Evolutionary conservation across 1,139 yeast genomes (phyloP), one percentile per base, ranked within the genome.

Genomic region (Blastobotrys apis): DNA sequence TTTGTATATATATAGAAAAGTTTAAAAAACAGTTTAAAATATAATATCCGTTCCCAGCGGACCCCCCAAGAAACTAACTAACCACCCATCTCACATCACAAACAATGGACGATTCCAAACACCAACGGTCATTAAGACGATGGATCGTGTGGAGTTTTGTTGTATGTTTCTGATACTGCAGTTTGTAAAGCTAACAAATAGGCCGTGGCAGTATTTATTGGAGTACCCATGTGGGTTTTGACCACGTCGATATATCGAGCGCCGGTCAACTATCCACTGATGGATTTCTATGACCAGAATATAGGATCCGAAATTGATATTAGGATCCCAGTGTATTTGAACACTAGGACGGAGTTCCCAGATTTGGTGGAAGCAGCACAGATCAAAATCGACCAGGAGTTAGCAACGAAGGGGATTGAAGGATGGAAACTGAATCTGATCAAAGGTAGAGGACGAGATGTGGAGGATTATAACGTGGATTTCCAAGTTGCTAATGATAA

Each of bases 231-330:
- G 51, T 87, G 92, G 82, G 66, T 72, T 47, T 62, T 66, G 39
- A 77, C 95, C 30, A 85, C 96, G 3, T 72, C 80, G 17, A 78
- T 86, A 8, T 78, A 84, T 56, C 72, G 95, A 49, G 94, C 95
- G 0, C 78, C 78, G 22, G 68, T 88, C 41, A 94, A 94, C 4
- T 64, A 71, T 9, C 71, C 69, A 5, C 72, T 74, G 47, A 77
- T 86, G 47, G 64, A 71, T 43, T 53, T 62, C 5, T 65, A 74
- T 45, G 69, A 72, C 33, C 52, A 56, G n/a, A 54, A 65, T 39
- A 63, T 74, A 30, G 52, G 62, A 27, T 43, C 63, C 9, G 64
- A 66, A n/a, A 49, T 81, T 6, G 54, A 63, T 30, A 67, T 78
- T 48, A 63, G 63, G 13, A 69, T 82, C n/a, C 88, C 86, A 0